Evolutionary conservation across 257 asterid species (phyloP).

Genomic region (Przewalskia tangutica): DNA sequence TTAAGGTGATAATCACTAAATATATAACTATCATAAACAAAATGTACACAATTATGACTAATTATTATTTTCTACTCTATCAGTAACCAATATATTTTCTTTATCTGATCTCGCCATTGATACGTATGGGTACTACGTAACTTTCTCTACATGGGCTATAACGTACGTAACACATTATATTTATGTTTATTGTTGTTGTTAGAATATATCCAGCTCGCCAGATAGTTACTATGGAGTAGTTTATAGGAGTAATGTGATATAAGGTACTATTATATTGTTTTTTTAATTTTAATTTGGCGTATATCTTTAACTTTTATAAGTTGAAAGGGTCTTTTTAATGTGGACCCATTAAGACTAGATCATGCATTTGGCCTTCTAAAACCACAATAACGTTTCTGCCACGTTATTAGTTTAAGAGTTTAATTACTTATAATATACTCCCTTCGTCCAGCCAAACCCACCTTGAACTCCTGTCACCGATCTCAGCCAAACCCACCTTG

Average conservation of each 20-base stretch:
- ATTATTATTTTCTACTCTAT: neutral
- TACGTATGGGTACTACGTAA: neutral
- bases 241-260: neutral
- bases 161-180: neutral
- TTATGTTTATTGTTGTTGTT: neutral
- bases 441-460: too few relatives aligned
- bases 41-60: too few relatives aligned
- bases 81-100: neutral
- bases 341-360: neutral
- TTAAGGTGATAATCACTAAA: neutral
- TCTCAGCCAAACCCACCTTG: too few relatives aligned
- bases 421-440: neutral
- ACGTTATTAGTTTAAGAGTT: neutral
- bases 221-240: neutral
- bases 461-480: too few relatives aligned
- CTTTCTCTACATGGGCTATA: neutral
- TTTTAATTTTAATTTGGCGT: neutral
- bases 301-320: neutral
- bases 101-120: neutral
- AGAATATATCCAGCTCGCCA: neutral
- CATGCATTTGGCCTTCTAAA: neutral
- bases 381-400: neutral
- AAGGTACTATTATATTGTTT: neutral
- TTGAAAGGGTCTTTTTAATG: neutral
- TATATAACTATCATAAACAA: too few relatives aligned